Percentiles rank a stretch among this genome's conserved stretches.
phyloP scores from a whole-genome alignment of 345 rosid genomes.

The Gossypioides kirkii region DNA sequence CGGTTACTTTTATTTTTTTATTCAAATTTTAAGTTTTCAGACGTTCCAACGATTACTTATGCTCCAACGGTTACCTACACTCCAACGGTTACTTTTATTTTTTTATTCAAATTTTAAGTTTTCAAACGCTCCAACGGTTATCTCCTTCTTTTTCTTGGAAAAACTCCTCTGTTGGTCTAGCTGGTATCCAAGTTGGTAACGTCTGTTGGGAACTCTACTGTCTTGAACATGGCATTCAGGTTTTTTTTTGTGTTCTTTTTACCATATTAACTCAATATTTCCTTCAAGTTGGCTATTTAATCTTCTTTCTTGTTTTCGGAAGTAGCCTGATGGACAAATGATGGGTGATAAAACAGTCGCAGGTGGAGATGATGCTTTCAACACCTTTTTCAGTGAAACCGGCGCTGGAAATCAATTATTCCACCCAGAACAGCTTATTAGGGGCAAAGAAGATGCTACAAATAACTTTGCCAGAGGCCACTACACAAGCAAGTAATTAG shows the following conservation, averaged over 20 bases:
- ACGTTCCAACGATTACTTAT: too few relatives aligned
- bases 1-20: too few relatives aligned
- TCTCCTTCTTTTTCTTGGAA: too few relatives aligned
- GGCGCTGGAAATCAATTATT: neutral
- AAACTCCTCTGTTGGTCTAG: too few relatives aligned
- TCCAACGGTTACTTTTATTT: too few relatives aligned
- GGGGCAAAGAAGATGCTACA: neutral
- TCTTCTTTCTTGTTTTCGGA: neutral
- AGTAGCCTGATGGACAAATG: neutral
- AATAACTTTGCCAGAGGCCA: neutral
- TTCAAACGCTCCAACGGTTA: too few relatives aligned
- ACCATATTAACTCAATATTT: neutral
- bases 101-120: too few relatives aligned
- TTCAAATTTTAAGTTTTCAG: too few relatives aligned
- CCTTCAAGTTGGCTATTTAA: neutral
- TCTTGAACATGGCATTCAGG: neutral
- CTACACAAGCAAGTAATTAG: neutral
- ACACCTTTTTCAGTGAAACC: constrained; percentile 2
- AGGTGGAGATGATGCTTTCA: constrained; percentile 2
- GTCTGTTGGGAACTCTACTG: neutral
- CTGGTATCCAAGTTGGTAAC: neutral
- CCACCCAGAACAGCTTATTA: neutral
- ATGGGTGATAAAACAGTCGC: neutral
- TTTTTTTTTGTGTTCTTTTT: neutral
- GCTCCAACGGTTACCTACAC: too few relatives aligned